These are phyloP conservation scores for Microcyclosporella mali DNA, from an alignment of 2,329 filamentous ascomycete genomes.

Conservation along the genomic window DNA sequence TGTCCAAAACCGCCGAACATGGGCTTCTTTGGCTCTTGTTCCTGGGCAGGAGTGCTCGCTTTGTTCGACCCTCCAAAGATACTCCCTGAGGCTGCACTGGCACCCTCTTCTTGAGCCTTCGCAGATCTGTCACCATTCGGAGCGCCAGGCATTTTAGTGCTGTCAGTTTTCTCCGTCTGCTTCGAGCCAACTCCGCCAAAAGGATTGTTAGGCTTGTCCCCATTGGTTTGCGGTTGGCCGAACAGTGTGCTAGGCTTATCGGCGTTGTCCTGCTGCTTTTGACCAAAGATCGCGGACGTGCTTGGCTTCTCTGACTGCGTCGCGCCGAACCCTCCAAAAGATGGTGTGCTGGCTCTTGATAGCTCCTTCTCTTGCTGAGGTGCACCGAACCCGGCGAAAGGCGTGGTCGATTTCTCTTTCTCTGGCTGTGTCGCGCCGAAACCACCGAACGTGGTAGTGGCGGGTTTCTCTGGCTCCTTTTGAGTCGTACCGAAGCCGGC, in stretches of 20 bases:
- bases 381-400: constrained; percentile 3
- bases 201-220: background rate
- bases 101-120: background rate
- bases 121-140: background rate
- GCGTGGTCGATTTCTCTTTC: background rate
- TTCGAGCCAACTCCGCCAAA: constrained; percentile 3
- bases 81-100: too few relatives aligned
- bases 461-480: constrained; percentile 6
- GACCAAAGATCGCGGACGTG: constrained; percentile 1
- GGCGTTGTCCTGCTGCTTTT: constrained; percentile 2
- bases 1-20: background rate
- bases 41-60: background rate
- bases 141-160: background rate
- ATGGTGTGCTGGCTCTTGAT: background rate
- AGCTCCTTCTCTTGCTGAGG: constrained; percentile 1
- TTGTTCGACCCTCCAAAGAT: constrained; percentile 3
- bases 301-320: background rate
- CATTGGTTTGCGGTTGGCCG: background rate
- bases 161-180: constrained; percentile 1
- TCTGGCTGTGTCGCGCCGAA: constrained; percentile 1
- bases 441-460: constrained; percentile 4
- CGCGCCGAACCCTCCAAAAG: background rate
- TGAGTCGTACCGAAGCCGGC: constrained; percentile 5
- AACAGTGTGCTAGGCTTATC: background rate
- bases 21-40: constrained; percentile 1